These are phyloP conservation scores for Sporothrix globosa DNA, from an alignment of 2,329 filamentous ascomycete genomes.

Conservation along the genomic window DNA sequence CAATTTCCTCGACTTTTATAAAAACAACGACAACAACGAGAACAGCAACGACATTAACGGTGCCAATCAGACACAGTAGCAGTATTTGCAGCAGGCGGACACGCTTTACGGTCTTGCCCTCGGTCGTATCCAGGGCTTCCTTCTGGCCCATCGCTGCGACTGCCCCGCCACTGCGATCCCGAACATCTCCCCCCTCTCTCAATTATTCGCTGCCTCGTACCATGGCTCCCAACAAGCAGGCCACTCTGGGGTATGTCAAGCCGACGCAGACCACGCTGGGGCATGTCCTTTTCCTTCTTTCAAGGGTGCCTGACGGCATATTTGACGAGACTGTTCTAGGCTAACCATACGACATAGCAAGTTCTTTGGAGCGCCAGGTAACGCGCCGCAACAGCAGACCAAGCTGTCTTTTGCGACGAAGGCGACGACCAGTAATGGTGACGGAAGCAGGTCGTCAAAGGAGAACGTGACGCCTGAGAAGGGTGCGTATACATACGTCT, in stretches of 20 bases:
- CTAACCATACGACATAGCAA: conserved; percentile 61
- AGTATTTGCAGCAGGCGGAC: neutral
- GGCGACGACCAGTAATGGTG: conserved; percentile 36
- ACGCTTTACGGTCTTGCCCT: neutral
- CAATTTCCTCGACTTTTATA: neutral
- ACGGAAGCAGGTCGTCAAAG: conserved; percentile 38
- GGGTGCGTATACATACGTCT: conserved; percentile 41
- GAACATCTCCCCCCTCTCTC: neutral
- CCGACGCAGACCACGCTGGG: conserved; percentile 72
- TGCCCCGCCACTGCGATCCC: neutral
- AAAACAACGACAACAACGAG: neutral
- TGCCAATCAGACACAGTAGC: neutral
- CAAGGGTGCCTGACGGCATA: neutral
- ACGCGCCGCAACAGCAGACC: conserved; percentile 69
- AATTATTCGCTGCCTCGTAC: conserved; percentile 39
- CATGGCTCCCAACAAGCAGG: conserved; percentile 65
- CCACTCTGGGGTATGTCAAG: conserved; percentile 86
- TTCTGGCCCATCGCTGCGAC: conserved; percentile 1
- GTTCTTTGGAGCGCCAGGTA: conserved; percentile 75
- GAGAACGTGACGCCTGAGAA: conserved; percentile 47
- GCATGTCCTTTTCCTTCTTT: conserved; percentile 53
- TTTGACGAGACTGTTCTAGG: neutral
- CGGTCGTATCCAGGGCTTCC: neutral
- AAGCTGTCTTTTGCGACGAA: conserved; percentile 72
- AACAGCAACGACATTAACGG: neutral